phyloP scores from a whole-genome alignment of 2,329 filamentous ascomycete genomes.

The Capronia americana region DNA sequence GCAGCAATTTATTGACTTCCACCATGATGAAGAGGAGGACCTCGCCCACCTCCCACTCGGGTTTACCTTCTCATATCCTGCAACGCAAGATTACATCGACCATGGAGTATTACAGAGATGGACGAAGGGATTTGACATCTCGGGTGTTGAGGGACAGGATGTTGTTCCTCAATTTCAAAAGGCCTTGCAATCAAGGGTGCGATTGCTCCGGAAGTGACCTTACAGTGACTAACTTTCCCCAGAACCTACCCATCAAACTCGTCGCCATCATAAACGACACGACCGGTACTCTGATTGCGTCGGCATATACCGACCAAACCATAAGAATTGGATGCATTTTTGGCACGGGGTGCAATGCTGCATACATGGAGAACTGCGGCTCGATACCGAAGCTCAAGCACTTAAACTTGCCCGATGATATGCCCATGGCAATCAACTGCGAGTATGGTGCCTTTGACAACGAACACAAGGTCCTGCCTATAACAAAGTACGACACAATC shows the following conservation, averaged over 20 bases:
- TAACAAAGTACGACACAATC: conserved; percentile 81
- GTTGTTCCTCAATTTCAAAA: conserved; percentile 87
- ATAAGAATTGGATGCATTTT: conserved; percentile 99
- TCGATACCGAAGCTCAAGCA: conserved; percentile 92
- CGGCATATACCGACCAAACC: conserved; percentile 89
- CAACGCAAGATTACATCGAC: conserved; percentile 90
- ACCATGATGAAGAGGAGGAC: conserved; percentile 74
- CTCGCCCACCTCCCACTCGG: conserved; percentile 73
- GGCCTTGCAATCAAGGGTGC: conserved; percentile 72
- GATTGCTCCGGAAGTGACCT: conserved; percentile 16
- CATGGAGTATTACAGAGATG: conserved; percentile 91
- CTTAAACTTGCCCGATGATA: conserved; percentile 82
- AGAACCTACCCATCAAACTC: conserved; percentile 70
- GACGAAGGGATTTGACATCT: conserved; percentile 97
- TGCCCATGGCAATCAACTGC: conserved; percentile 94
- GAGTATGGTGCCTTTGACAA: conserved; percentile 98
- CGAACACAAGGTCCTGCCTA: conserved; percentile 83
- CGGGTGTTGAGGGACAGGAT: conserved; percentile 87
- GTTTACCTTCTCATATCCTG: conserved; percentile 96
- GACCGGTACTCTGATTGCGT: conserved; percentile 94
- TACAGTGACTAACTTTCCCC: conserved; percentile 12
- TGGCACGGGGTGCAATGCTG: conserved; percentile 96
- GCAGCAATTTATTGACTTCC: conserved; percentile 85
- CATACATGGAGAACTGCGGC: conserved; percentile 94
- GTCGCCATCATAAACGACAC: conserved; percentile 97